Evolutionary conservation across 495 filamentous ascomycete species (phyloP), one percentile per base, ranked within the genome.

Genomic region (Rhizodiscina lignyota): DNA sequence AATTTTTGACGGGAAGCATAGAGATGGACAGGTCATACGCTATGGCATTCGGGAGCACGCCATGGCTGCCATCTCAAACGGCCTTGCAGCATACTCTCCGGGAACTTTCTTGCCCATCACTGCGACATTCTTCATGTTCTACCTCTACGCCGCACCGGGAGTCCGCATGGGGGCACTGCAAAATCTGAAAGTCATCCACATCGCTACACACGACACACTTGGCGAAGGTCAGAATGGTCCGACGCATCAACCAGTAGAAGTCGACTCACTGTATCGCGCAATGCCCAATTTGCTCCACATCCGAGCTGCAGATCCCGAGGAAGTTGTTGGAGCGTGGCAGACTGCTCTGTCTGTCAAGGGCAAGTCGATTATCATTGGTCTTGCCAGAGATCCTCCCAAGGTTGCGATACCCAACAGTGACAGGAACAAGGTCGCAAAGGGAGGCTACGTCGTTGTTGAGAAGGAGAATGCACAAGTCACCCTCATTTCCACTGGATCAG

Each of bases 1-100:
- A 42, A 48, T 61, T 3, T 61, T 63, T 33, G 59, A 59, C 18
- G 66, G 66, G 21, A 40, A 59, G 40, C 67, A 68, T 43, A 50
- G 51, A 10, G 67, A 67, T 13, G 58, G 66, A 6, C 68, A 68
- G 41, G 59, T 70, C 33, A 60, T 70, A 31, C 65, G 63, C 43
- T 68, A 56, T 35, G 66, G 65, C 15, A 58, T 70, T 13, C 52
- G 64, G 4, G 66, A 70, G 24, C 24, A 27, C 13, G 24, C 24
- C 6, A 27, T 27, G 24, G 24, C 24, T 8, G 6, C 24, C 8
- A 27, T 27, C 6, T 27, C 24, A 13, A 27, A 27, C 13, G 24
- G 24, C 8, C 13, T 27, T 8, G 24, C 24, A 27, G 24, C 24
- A 6, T 27, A 8, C 24, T 8, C 6, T 13, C 6, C 6, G 13